Evolutionary conservation across 257 asterid species (phyloP), one percentile per base, ranked within the genome.

Genomic region (Gentiana macrophylla): DNA sequence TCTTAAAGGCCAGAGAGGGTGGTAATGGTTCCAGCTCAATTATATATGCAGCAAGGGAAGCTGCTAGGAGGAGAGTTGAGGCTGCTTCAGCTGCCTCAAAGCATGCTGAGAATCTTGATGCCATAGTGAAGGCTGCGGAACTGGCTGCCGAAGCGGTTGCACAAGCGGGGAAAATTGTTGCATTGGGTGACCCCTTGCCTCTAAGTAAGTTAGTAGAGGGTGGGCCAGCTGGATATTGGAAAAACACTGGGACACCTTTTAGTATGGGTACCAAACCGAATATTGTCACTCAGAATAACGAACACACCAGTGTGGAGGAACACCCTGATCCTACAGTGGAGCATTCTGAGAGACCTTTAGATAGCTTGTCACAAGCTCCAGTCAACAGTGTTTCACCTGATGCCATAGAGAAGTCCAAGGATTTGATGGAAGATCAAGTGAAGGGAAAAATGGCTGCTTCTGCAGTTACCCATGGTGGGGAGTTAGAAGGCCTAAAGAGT

Each of bases 61-160:
- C 99, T 55, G 82, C 99, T 49, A 80, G 74, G 78, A 89, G 79
- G 67, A 86, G 84, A 68, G 74, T 93, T 55, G 99, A 89, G 70
- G 95, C 85, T 79, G 94, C 99, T 76, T 86, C 95, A 59, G 84
- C 94, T 75, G 97, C 94, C 56, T 74, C 96, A n/a, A 84, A 75
- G 71, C 89, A 93, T 65, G 97, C 99, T 50, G 95, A 81, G 70
- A 89, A 82, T 74, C 80, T 86, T 66, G 96, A 89, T 60, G 87
- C 97, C 37, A 82, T 93, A 71, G 81, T 89, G 6, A 93, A 76
- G 68, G 97, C 99, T 37, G 95, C 97, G 34, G 97, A 89, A 77
- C 71, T 93, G 72, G 94, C 99, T 56, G 84, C 97, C 59, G 95
- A 86, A 70, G 99, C 99, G 10, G 94, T 93, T 53, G 80, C 94